Evolutionary conservation across 352 stramenopile species (phyloP).

Genomic region (Peronospora tabacina): DNA sequence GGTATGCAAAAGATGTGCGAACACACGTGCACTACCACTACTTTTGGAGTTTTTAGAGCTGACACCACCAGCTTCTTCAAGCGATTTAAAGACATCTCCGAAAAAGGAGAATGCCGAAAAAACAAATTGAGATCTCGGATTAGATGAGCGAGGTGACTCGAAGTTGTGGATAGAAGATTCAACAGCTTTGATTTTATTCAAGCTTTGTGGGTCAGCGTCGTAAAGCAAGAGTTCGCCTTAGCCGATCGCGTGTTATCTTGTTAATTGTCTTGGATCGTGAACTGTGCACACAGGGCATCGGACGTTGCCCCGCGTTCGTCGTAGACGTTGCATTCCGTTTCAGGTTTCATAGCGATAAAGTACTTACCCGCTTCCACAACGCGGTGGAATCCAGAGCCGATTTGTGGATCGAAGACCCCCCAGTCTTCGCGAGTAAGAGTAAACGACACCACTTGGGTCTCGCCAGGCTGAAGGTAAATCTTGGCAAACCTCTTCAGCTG

Average conservation of each 20-base stretch:
- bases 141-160: not conserved
- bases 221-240: slow-evolving; percentile 11
- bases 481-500: slow-evolving; percentile 78
- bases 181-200: slow-evolving; percentile 12
- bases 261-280: slow-evolving; percentile 33
- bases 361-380: slow-evolving; percentile 60
- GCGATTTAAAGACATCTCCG: slow-evolving; percentile 2
- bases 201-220: slow-evolving; percentile 3
- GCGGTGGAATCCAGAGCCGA: slow-evolving; percentile 42
- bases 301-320: slow-evolving; percentile 13
- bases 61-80: slow-evolving; percentile 10
- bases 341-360: slow-evolving; percentile 52
- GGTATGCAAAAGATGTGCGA: slow-evolving; percentile 65
- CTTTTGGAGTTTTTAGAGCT: slow-evolving; percentile 65
- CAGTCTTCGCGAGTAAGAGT: slow-evolving; percentile 43
- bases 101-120: slow-evolving; percentile 9
- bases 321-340: slow-evolving; percentile 71
- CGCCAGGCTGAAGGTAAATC: slow-evolving; percentile 43
- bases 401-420: slow-evolving; percentile 51
- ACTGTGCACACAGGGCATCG: slow-evolving; percentile 38
- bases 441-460: slow-evolving; percentile 34
- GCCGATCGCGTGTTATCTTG: slow-evolving; percentile 1
- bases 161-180: slow-evolving; percentile 11
- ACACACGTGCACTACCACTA: slow-evolving; percentile 53
- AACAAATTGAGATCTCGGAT: slow-evolving; percentile 2